Evolutionary conservation across 108 stramenopile species (phyloP).

Genomic region (Fistulifera solaris): DNA sequence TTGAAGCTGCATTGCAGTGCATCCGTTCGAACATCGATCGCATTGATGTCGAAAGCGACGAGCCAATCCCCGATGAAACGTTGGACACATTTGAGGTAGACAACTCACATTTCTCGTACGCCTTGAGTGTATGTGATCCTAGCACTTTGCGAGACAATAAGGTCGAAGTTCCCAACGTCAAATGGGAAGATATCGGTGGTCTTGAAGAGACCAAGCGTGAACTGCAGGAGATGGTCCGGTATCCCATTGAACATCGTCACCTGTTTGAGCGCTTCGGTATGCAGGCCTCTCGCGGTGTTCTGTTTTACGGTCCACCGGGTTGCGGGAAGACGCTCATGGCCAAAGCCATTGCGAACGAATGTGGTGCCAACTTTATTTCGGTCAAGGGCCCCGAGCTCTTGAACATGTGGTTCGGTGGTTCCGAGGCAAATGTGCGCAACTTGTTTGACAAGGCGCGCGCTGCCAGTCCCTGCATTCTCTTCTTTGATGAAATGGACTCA

Average conservation of each 20-base stretch:
- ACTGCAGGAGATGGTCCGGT: slow-evolving; percentile 97
- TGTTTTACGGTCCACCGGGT: slow-evolving; percentile 99
- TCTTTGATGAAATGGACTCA: slow-evolving; percentile 99
- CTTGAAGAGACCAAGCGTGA: slow-evolving; percentile 98
- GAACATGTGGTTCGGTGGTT: slow-evolving; percentile 98
- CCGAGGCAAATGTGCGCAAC: slow-evolving; percentile 98
- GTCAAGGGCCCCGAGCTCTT: slow-evolving; percentile 99
- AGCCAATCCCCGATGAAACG: slow-evolving; percentile 61
- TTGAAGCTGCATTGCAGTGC: slow-evolving; percentile 94
- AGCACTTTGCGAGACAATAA: slow-evolving; percentile 89
- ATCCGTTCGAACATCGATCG: slow-evolving; percentile 83
- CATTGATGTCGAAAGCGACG: slow-evolving; percentile 80
- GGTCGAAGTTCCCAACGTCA: slow-evolving; percentile 93
- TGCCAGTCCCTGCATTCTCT: slow-evolving; percentile 97
- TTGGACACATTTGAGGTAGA: slow-evolving; percentile 76
- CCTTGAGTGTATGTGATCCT: slow-evolving; percentile 82
- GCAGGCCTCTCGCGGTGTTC: slow-evolving; percentile 92
- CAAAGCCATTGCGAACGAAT: slow-evolving; percentile 99
- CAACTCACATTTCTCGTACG: slow-evolving; percentile 89
- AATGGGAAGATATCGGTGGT: slow-evolving; percentile 98
- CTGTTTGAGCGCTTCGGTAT: slow-evolving; percentile 96
- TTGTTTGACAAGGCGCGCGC: slow-evolving; percentile 99
- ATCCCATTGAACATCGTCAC: slow-evolving; percentile 96
- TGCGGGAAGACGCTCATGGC: slow-evolving; percentile 99
- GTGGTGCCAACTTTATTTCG: slow-evolving; percentile 98